phyloP scores from a whole-genome alignment of 495 filamentous ascomycete genomes.

The Massariosphaeria phaeospora region DNA sequence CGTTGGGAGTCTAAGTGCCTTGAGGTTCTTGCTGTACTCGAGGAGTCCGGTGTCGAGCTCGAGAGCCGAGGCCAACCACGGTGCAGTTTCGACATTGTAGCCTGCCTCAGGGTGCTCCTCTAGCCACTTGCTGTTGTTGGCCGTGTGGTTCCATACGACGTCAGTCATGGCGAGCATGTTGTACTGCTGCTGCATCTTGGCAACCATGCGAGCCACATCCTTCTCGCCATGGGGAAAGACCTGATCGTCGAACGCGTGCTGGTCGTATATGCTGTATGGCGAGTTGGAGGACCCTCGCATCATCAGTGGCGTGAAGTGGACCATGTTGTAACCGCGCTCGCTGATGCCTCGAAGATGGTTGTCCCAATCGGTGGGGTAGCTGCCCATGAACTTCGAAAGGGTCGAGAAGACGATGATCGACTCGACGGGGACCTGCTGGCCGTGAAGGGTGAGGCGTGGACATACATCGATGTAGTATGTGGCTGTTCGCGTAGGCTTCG shows the following conservation, averaged over 20 bases:
- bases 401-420: constrained; percentile 90
- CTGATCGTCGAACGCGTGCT: constrained; percentile 75
- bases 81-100: constrained; percentile 89
- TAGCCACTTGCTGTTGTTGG: constrained; percentile 91
- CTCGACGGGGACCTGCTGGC: constrained; percentile 66
- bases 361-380: constrained; percentile 83
- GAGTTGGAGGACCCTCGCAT: constrained; percentile 86
- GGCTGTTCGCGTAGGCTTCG: constrained; percentile 60
- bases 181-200: constrained; percentile 77
- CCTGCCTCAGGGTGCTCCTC: constrained; percentile 92
- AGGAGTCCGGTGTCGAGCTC: constrained; percentile 81
- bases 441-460: constrained; percentile 69
- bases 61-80: constrained; percentile 84
- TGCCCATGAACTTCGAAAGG: constrained; percentile 96
- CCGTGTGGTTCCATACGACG: constrained; percentile 98
- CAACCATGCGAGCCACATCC: constrained; percentile 70
- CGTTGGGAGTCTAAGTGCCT: constrained; percentile 64
- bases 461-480: constrained; percentile 90
- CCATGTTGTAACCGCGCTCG: constrained; percentile 92
- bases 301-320: constrained; percentile 95
- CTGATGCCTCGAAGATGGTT: constrained; percentile 80
- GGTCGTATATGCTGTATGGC: constrained; percentile 93
- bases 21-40: constrained; percentile 66
- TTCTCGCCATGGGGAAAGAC: constrained; percentile 83
- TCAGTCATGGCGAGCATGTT: constrained; percentile 86